Evolutionary conservation across 73 alveolate species (phyloP), one percentile per base, ranked within the genome.

Genomic region (Paramecium caudatum): DNA sequence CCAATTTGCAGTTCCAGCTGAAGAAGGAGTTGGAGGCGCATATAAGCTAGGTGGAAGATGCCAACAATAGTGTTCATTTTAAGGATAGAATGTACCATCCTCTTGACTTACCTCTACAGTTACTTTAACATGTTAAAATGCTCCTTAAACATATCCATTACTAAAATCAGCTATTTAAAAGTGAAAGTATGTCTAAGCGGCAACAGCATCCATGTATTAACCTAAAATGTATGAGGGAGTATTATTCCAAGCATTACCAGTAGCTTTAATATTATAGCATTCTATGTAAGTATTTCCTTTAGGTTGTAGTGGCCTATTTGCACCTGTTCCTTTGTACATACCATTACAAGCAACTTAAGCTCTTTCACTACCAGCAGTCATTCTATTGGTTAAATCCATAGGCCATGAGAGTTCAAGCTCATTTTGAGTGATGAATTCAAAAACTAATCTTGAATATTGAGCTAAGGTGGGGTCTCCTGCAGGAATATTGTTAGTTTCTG

Each of bases 331-430:
- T 21, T 82, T 82, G 9, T 49, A 49, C 83, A 82, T 30, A 30
- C 91, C 91, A 30, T 70, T 70, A 82, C 91, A 82, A 3, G 84
- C 81, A 30, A 63, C 82, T 63, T 63, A 32, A 10, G 91, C 91
- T 36, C 49, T 33, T 5, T 70, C 91, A 34, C 46, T 68, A 7
- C 69, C 4, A 4, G 82, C 81, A 4, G 61, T 16, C 46, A 55
- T 82, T 30, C 61, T 47, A 32, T 70, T 70, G 5, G 91, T 82
- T 21, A 70, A 70, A 55, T 82, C 91, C 61, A 43, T 70, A 27
- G 74, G 84, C 91, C 91, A 82, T 13, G 81, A 43, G 8, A 46
- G 61, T 55, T 55, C 50, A 25, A 82, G 21, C 30, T 61, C 91
- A 49, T 82, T 82, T 33, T 82, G 91, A 6, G 91, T 82, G 25